A percentile compares a stretch with the other conserved stretches of the same genome.
Evolutionary conservation across 352 stramenopile genomes (phyloP).

Genomic region (Pythium biforme): DNA sequence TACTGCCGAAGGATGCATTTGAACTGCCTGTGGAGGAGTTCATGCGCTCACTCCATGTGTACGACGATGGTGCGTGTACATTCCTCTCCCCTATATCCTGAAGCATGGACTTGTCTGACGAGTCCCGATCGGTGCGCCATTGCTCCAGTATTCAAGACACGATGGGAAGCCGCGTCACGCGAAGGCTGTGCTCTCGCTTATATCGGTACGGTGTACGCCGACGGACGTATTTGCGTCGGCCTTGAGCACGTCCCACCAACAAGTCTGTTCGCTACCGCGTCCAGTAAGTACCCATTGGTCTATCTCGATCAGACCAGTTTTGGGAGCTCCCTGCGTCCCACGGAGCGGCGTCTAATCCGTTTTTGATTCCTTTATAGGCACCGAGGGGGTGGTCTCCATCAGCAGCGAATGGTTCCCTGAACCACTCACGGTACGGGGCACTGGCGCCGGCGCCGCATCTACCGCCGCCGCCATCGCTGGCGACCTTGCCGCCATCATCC

Average conservation of each 20-base stretch:
- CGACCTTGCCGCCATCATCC: slow-evolving; percentile 37
- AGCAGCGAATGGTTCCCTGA: slow-evolving; percentile 56
- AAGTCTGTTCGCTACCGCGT: slow-evolving; percentile 39
- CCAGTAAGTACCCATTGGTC: too few species aligned
- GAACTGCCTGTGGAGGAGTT: slow-evolving; percentile 51
- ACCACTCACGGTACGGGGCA: slow-evolving; percentile 56
- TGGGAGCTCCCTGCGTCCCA: too few species aligned
- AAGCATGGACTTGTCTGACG: background rate
- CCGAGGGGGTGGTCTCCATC: slow-evolving; percentile 64
- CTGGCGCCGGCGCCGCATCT: slow-evolving; percentile 56
- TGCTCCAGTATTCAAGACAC: slow-evolving; percentile 26
- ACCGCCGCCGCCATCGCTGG: slow-evolving; percentile 55
- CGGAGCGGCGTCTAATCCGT: background rate
- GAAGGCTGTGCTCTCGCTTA: slow-evolving; percentile 47
- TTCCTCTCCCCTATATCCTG: background rate
- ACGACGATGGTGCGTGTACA: slow-evolving; percentile 33
- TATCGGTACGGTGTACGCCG: slow-evolving; percentile 45
- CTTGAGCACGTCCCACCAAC: slow-evolving; percentile 28
- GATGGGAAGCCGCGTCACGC: slow-evolving; percentile 28
- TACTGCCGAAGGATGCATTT: slow-evolving; percentile 46
- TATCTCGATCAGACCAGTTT: too few species aligned
- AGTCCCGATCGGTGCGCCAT: background rate
- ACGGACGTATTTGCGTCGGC: slow-evolving; percentile 41
- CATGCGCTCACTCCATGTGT: slow-evolving; percentile 36
- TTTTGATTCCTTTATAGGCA: slow-evolving; percentile 30